Base-by-base conservation (phyloP, 345 rosid genomes). In the Dipteronia dyeriana region DNA sequence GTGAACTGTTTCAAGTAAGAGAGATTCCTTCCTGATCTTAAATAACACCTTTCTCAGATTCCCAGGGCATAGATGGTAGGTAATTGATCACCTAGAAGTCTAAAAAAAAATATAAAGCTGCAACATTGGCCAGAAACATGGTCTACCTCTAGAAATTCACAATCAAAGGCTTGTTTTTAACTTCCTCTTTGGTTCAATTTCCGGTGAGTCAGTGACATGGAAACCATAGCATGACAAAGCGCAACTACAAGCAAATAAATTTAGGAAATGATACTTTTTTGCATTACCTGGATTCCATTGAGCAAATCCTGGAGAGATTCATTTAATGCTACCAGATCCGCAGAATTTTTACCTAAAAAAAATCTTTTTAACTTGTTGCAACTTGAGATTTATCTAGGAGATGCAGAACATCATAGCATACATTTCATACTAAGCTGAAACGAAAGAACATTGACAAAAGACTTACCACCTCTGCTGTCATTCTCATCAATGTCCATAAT, bases 301-400 rank as follows among this genome's bases (percentile, higher is more conserved):
- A 97, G 99, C 85, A 97, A 86, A 77, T 94, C 98, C 85, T 91
- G 98, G 75, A 97, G 97, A 81, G 98, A 88, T 79, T 91, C 95
- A 87, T 97, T 96, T 68, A 97, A 82, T 66, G 94, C 89, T 23
- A 80, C 86, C 77, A 97, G 90, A 83, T 94, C 97, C 41, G 91
- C 94, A 60, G 95, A 80, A 74, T 45, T 86, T 87, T 90, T 94
- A 65, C 89, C 99, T 97, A 79, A 79, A 86, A 81, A 87, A 81
- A 61, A 56, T 61, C 45, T 2, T 14, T 39, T 34, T 79, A 20
- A 75, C 61, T 72, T 68, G 34, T 77, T 77, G 65, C 39, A 65
- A 45, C 59, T 49, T 71, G 64, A 77, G 34, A 59, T 39, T 38
- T n/a, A 62, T 34, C 45, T 10, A 71, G 56, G 22, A 80, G 80